These are phyloP conservation scores for Calonectria pteridis DNA, from an alignment of 2,329 filamentous ascomycete genomes.

Conservation along the genomic window DNA sequence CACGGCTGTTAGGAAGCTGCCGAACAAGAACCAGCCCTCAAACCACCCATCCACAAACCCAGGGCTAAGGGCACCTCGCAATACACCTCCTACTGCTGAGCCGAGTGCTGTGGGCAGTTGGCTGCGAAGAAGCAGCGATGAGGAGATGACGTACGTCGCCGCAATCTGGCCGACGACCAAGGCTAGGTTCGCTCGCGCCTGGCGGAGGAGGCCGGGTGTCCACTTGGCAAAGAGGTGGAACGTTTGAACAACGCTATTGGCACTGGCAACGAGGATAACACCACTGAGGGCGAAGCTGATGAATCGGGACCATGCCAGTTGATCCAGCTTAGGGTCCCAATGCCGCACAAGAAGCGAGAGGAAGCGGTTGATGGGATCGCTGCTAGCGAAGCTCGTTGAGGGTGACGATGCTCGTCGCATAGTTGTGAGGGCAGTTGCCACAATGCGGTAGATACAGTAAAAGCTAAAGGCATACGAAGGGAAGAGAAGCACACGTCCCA, in stretches of 20 bases:
- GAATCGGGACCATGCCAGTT: slow-evolving; percentile 84
- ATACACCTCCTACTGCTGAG: slow-evolving; percentile 80
- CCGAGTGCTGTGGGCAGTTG: slow-evolving; percentile 84
- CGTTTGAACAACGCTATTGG: slow-evolving; percentile 87
- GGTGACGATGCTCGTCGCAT: slow-evolving; percentile 65
- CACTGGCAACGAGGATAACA: slow-evolving; percentile 84
- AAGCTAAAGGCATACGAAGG: slow-evolving; percentile 78
- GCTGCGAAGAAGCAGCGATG: slow-evolving; percentile 80
- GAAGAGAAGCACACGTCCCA: slow-evolving; percentile 74
- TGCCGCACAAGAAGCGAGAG: slow-evolving; percentile 84
- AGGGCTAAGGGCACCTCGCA: slow-evolving; percentile 78
- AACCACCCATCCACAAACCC: slow-evolving; percentile 81
- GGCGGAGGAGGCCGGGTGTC: slow-evolving; percentile 77
- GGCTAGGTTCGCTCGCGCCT: slow-evolving; percentile 82
- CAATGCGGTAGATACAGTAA: slow-evolving; percentile 88
- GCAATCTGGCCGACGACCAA: slow-evolving; percentile 84
- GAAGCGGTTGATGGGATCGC: slow-evolving; percentile 87
- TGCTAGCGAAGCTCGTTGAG: slow-evolving; percentile 70
- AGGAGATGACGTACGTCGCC: slow-evolving; percentile 87
- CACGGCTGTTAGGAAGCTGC: slow-evolving; percentile 73
- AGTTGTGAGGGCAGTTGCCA: slow-evolving; percentile 77
- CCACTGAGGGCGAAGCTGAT: slow-evolving; percentile 88
- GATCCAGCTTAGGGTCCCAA: slow-evolving; percentile 86
- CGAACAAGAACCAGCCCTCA: slow-evolving; percentile 84
- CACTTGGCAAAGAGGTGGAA: slow-evolving; percentile 84